Evolutionary conservation across 345 rosid species (phyloP), one percentile per base, ranked within the genome.

Genomic region (Gossypium bickii): DNA sequence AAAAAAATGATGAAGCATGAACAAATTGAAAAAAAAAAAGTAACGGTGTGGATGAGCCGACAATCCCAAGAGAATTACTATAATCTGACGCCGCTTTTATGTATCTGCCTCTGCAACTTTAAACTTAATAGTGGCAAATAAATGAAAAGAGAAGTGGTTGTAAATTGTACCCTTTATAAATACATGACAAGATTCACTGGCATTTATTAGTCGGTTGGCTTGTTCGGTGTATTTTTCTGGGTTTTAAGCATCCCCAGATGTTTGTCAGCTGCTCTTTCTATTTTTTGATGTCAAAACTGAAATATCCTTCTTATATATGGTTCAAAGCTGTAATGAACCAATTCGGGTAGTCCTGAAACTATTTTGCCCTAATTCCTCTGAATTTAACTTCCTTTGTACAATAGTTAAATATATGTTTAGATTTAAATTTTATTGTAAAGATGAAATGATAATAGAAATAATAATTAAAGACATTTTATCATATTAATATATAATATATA

Each of bases 171-270:
- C 27, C 27, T 67, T 48, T 15, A 24, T 48, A 20, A 34, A 5
- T 5, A 29, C 18, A 12, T 22, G 4, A 20, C 18, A 65, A 9
- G 70, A 43, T 20, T 44, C 1, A 15, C 0, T 44, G 64, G 83
- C 86, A 83, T 85, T 87, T 77, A 85, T 76, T 43, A 77, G 66
- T 15, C 15, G 51, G 85, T 67, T 73, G 79, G 80, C 64, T 66
- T 20, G 80, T 17, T 77, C 57, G 72, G 45, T 67, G 79, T 24
- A 49, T 34, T 58, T 43, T 51, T 34, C 25, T 25, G 20, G 51
- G 27, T 65, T 38, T 8, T 44, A 18, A 55, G 58, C 24, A 55
- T 55, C 44, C 67, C 11, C 24, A 29, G 44, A 34, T 62, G 1
- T 9, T 63, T 63, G 22, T 43, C 22, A 63, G 48, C 68, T 53